Conservation (phyloP, 148 eudicot genomes). For the Linanthus parryae region DNA sequence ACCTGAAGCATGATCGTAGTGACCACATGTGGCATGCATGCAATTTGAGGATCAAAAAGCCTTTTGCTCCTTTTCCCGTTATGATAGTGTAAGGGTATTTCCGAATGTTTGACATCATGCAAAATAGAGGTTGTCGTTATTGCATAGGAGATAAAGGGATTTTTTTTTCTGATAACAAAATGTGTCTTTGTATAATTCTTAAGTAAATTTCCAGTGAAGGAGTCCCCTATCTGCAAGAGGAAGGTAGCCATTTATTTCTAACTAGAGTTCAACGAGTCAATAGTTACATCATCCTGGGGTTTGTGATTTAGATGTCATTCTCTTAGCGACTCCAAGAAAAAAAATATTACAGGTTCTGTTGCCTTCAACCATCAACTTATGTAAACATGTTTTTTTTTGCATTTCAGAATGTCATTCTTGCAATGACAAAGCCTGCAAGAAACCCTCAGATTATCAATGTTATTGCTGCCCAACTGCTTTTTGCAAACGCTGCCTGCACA, state of each 20-base stretch:
- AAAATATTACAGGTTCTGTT: background rate
- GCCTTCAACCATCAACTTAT: background rate
- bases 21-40: background rate
- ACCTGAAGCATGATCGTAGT: background rate
- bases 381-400: slow-evolving; percentile 1
- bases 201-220: background rate
- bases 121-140: background rate
- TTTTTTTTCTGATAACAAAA: too few relatives aligned
- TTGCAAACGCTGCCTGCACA: slow-evolving; percentile 48
- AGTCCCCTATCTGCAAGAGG: too few relatives aligned
- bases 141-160: too few relatives aligned
- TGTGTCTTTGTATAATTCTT: too few relatives aligned
- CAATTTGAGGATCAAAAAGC: background rate
- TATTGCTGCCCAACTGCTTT: slow-evolving; percentile 62
- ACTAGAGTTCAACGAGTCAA: background rate
- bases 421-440: slow-evolving; percentile 42
- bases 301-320: background rate
- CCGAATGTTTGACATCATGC: too few relatives aligned
- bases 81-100: background rate
- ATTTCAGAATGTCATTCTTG: slow-evolving; percentile 67
- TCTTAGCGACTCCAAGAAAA: background rate
- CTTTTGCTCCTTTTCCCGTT: background rate
- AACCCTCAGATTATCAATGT: slow-evolving; percentile 41
- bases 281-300: background rate
- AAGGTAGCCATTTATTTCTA: background rate